Base-by-base conservation (phyloP, 805 yeast species). In the Barnettozyma sp. region DNA sequence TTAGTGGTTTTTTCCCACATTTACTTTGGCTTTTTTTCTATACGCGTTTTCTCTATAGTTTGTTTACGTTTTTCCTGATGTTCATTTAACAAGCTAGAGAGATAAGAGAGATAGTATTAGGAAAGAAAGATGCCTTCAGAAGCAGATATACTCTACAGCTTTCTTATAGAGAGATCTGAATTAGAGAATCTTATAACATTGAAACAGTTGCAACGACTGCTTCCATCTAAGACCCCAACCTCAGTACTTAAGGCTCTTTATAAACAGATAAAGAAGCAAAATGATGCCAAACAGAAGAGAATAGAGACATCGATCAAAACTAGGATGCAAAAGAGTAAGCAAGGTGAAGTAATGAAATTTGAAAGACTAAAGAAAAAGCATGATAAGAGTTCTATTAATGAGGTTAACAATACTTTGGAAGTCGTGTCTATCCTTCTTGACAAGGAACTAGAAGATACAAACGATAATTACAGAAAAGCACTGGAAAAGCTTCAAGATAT, bases 371-470 rank as follows among this genome's bases (percentile, higher is more conserved):
- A 28, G n/a, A 34, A 34, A 2, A 14, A 34, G 7, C 22, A 20
- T 22, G 28, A 27, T 10, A 13, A 15, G 5, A 10, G 15, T 6
- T 28, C 39, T 4, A 29, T 36, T 3, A 32, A 27, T 4, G 15
- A 32, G 5, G 22, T 50, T 2, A 44, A 53, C 9, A 18, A 29
- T 4, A 52, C 52, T 10, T 43, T 69, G 42, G 41, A 39, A 1
- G 33, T 31, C 6, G 39, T 70, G 19, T 48, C 55, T n/a, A 31
- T 45, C 1, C 47, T 59, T 0, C 20, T 66, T 6, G 57, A 48
- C 5, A 30, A 41, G 0, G 63, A 62, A 22, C 18, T 58, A 11
- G 22, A 38, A 5, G 25, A 22, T 6, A 22, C 42, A 9, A 50
- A 62, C 3, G 55, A 53, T 16, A 43, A 45, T 9, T 40, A 62